phyloP scores from a whole-genome alignment of 2,329 filamentous ascomycete genomes.

The Karstenula rhodostoma region DNA sequence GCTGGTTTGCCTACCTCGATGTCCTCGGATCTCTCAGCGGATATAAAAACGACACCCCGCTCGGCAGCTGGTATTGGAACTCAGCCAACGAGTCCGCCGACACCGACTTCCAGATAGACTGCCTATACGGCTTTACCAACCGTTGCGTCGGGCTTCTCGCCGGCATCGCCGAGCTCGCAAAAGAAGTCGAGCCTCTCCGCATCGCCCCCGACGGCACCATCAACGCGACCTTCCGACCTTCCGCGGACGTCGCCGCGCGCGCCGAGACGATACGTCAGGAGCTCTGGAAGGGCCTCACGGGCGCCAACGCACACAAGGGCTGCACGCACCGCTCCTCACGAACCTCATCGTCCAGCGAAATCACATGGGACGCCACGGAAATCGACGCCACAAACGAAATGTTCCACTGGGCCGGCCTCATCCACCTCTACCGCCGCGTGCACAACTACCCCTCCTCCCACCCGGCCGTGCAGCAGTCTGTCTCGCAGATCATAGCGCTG shows the following conservation, averaged over 20 bases:
- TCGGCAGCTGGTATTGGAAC: slow-evolving; percentile 54
- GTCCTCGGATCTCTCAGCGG: slow-evolving; percentile 77
- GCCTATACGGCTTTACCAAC: slow-evolving; percentile 80
- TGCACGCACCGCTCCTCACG: slow-evolving; percentile 52
- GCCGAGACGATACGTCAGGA: slow-evolving; percentile 69
- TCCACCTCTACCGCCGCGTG: slow-evolving; percentile 78
- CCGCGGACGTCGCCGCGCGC: slow-evolving; percentile 60
- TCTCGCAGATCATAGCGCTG: slow-evolving; percentile 69
- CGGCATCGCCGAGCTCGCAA: slow-evolving; percentile 74
- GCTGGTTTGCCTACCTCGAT: slow-evolving; percentile 87
- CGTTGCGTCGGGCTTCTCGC: slow-evolving; percentile 75
- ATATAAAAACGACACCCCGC: slow-evolving; percentile 53
- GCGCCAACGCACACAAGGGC: slow-evolving; percentile 49
- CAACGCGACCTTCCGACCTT: slow-evolving; percentile 65
- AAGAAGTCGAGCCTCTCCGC: slow-evolving; percentile 71
- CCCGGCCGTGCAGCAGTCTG: slow-evolving; percentile 67
- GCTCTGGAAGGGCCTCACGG: slow-evolving; percentile 63
- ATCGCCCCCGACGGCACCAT: slow-evolving; percentile 64
- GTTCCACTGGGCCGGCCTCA: slow-evolving; percentile 79
- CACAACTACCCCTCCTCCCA: slow-evolving; percentile 68
- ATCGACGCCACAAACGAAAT: slow-evolving; percentile 77
- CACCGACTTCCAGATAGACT: slow-evolving; percentile 76
- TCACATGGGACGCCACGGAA: slow-evolving; percentile 67
- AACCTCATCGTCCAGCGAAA: slow-evolving; percentile 16
- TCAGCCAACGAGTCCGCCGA: slow-evolving; percentile 59